Base-by-base conservation (phyloP, 441 rosid species). In the Pelargonium fulgidum region DNA sequence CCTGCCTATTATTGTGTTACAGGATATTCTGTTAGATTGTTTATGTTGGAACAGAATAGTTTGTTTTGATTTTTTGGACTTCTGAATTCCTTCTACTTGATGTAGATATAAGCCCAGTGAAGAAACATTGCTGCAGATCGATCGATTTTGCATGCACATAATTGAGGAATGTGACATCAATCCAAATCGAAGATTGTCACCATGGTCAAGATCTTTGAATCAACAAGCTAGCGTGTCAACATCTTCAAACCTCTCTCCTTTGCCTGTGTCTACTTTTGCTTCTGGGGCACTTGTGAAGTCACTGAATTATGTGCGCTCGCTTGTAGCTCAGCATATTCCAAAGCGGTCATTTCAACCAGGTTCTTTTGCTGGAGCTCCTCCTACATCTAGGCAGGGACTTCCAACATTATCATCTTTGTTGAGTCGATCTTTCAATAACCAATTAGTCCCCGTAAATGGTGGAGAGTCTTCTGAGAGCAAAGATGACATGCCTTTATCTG, bases 31-130 rank as follows among this genome's bases (percentile, higher is more conserved):
- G 42, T 39, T 39, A 39, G 42, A 39, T 39, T 39, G 42, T 6
- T 39, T 39, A 39, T n/a, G n/a, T n/a, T n/a, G n/a, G n/a, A n/a
- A n/a, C n/a, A n/a, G n/a, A n/a, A n/a, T n/a, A n/a, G n/a, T n/a
- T n/a, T n/a, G n/a, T 39, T 39, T 39, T 29, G 36, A 29, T 29
- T 29, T 56, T 74, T 64, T 70, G 48, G 66, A 69, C 65, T 67
- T 70, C 61, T 68, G 68, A 45, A 24, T 73, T 65, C 71, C 48
- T 66, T 75, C 68, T 36, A 22, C 70, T 70, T 78, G 48, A 70
- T 83, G 82, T 89, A 95, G 99, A 81, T 95, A 89, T 84, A 92
- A 85, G 81, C 99, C 99, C 64, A 81, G 90, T 8, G 99, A 95
- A 82, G 99, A 92, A 80, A 91, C 93, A 22, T 77, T 92, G 70